Evolutionary conservation across 257 asterid genomes (phyloP).

Genomic region (Solanum chiquidenum): DNA sequence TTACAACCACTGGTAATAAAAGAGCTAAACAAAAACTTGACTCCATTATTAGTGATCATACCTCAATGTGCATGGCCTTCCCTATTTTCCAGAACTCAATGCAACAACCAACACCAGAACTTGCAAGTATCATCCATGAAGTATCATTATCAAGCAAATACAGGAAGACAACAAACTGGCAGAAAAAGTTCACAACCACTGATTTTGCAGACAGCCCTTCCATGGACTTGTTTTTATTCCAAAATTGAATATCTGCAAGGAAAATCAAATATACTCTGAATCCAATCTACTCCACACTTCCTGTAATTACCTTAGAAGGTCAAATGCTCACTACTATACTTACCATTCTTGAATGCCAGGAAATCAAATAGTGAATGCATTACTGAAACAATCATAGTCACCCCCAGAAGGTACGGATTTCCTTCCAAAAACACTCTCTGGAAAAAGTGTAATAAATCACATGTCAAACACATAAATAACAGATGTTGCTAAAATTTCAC

Average conservation of each 20-base stretch:
- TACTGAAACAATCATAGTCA: conserved; percentile 84
- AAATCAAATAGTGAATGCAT: conserved; percentile 88
- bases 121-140: conserved; percentile 99
- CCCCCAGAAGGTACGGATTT: conserved; percentile 76
- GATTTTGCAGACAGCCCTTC: conserved; percentile 97
- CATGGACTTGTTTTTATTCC: conserved; percentile 99
- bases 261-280: not conserved
- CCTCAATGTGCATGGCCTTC: conserved; percentile 99
- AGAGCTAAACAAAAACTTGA: not conserved
- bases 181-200: conserved; percentile 77
- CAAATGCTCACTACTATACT: not conserved
- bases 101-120: conserved; percentile 97
- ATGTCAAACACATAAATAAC: not conserved
- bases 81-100: conserved; percentile 99
- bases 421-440: conserved; percentile 99
- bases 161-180: conserved; percentile 86
- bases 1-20: not conserved
- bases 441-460: conserved; percentile 16
- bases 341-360: conserved; percentile 97
- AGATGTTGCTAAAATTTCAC: not conserved
- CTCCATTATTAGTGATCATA: conserved; percentile 10
- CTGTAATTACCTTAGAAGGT: not conserved
- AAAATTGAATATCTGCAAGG: conserved; percentile 83
- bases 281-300: not conserved
- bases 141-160: conserved; percentile 96